Conservation (phyloP, 108 stramenopile species). For the Conticribra weissflogii region DNA sequence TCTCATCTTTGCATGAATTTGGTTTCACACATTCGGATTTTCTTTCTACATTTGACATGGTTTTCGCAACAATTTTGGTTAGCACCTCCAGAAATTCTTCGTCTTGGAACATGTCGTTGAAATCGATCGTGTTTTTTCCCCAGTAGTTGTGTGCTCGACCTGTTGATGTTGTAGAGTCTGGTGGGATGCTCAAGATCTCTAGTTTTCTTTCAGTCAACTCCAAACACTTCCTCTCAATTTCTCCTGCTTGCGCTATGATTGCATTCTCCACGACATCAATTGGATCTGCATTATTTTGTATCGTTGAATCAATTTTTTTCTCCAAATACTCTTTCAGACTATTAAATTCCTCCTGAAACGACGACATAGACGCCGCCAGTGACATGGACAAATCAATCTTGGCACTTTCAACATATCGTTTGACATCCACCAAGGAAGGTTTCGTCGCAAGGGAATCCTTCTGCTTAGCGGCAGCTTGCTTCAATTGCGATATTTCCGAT, state of each 20-base stretch:
- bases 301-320: slow-evolving; percentile 8
- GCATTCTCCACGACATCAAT: slow-evolving; percentile 1
- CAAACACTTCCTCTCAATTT: background rate
- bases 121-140: background rate
- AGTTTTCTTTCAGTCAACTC: background rate
- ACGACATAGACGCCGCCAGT: slow-evolving; percentile 12
- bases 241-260: background rate
- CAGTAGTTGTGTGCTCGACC: background rate
- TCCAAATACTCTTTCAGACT: too few species aligned
- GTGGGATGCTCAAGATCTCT: background rate
- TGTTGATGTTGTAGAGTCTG: background rate
- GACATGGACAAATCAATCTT: slow-evolving; percentile 8
- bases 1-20: too few species aligned
- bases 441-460: slow-evolving; percentile 5
- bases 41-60: slow-evolving; percentile 3
- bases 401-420: slow-evolving; percentile 1
- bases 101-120: background rate
- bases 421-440: slow-evolving; percentile 5
- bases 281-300: slow-evolving; percentile 13
- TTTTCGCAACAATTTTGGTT: background rate
- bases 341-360: too few species aligned
- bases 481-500: slow-evolving; percentile 3
- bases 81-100: background rate
- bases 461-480: slow-evolving; percentile 5
- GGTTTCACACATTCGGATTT: too few species aligned